These are phyloP conservation scores for Kluyveromyces lactis DNA, from an alignment of 805 yeast genomes.

Conservation along the genomic window DNA sequence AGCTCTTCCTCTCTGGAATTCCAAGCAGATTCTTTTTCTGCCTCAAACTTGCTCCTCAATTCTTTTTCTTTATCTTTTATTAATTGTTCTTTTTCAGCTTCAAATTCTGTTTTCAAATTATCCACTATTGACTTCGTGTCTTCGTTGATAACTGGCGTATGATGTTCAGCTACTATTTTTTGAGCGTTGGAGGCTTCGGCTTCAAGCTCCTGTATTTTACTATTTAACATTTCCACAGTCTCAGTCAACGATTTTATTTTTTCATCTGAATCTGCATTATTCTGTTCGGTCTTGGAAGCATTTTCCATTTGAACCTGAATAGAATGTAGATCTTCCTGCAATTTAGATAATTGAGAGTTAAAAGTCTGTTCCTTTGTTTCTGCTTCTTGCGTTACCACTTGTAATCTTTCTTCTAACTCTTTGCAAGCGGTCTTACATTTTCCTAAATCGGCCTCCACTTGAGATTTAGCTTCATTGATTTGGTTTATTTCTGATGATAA, in stretches of 20 bases:
- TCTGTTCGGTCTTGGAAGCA: slow-evolving; percentile 12
- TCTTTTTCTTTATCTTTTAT: slow-evolving; percentile 15
- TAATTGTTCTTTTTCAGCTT: slow-evolving; percentile 19
- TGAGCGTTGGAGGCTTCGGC: slow-evolving; percentile 17
- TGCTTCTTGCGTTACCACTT: slow-evolving; percentile 1
- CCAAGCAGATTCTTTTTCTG: slow-evolving; percentile 10
- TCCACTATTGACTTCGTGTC: slow-evolving; percentile 23
- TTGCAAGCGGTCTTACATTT: slow-evolving; percentile 9
- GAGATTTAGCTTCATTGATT: slow-evolving; percentile 28
- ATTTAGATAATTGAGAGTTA: neutral
- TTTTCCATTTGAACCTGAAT: slow-evolving; percentile 15
- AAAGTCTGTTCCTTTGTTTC: neutral
- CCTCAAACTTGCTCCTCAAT: slow-evolving; percentile 20
- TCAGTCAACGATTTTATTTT: slow-evolving; percentile 7
- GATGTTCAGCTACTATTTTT: slow-evolving; percentile 23
- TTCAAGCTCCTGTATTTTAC: slow-evolving; percentile 17
- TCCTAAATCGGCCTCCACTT: slow-evolving; percentile 22
- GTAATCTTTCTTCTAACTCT: slow-evolving; percentile 3
- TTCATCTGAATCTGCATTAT: slow-evolving; percentile 6
- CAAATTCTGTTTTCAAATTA: slow-evolving; percentile 21
- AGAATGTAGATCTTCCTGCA: slow-evolving; percentile 14
- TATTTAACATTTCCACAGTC: slow-evolving; percentile 17
- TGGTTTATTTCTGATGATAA: slow-evolving; percentile 32
- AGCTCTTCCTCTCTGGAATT: slow-evolving; percentile 16
- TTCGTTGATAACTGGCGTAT: slow-evolving; percentile 32